These are phyloP conservation scores for grape (Vitis vinifera) DNA, from an alignment of 164 flowering plant genomes.

Conservation along the genomic window DNA sequence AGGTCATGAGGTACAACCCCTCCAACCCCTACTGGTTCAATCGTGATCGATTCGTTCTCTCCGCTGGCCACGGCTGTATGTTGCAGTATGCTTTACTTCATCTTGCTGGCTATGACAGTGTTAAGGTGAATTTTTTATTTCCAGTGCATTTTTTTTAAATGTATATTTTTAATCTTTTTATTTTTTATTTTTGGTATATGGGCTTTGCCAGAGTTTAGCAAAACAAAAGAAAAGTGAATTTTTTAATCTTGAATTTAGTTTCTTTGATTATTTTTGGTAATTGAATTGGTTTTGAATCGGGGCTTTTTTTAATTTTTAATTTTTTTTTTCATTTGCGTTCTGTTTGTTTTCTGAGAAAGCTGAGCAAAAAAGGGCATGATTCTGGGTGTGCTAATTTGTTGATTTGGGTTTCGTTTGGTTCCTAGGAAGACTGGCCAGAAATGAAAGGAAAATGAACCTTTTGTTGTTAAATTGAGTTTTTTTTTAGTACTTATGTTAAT, in stretches of 20 bases:
- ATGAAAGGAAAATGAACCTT: too few relatives aligned
- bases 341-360: too few relatives aligned
- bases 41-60: conserved; percentile 89
- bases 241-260: too few relatives aligned
- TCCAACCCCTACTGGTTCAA: conserved; percentile 97
- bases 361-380: neutral
- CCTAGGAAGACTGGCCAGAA: conserved; percentile 33
- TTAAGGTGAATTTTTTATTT: conserved; percentile 42
- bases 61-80: conserved; percentile 99
- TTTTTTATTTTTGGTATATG: neutral
- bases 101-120: conserved; percentile 92
- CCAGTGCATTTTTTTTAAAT: neutral
- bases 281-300: too few relatives aligned
- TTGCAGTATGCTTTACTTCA: conserved; percentile 94
- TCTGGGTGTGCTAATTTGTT: neutral
- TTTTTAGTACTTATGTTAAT: too few relatives aligned
- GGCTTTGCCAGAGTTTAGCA: neutral
- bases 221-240: too few relatives aligned
- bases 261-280: too few relatives aligned
- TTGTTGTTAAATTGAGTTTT: too few relatives aligned
- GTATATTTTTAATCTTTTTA: too few relatives aligned
- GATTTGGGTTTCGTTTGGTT: conserved; percentile 2
- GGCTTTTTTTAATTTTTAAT: too few relatives aligned
- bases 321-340: too few relatives aligned
- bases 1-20: conserved; percentile 93